Percentiles rank a stretch among this genome's conserved stretches.
Evolutionary conservation across 176 grass and related monocot species (phyloP).

Genomic region (Avena sativa): DNA sequence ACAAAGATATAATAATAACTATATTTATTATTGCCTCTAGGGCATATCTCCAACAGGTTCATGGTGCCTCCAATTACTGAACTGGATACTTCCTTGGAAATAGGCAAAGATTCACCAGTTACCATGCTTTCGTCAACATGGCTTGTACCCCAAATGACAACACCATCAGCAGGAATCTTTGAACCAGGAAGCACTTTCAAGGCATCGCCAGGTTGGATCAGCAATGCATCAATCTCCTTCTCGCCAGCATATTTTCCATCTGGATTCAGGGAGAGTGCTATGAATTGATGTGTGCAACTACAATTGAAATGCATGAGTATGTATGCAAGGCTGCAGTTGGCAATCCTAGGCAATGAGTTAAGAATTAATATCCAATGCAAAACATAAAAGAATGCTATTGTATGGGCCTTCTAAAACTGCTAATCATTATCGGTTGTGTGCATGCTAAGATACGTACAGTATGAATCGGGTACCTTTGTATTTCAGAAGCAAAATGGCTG

Average conservation of each 20-base stretch:
- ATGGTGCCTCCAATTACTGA: slow-evolving; percentile 84
- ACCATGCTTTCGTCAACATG: slow-evolving; percentile 91
- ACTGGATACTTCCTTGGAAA: slow-evolving; percentile 68
- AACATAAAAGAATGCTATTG: neutral
- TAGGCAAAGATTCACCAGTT: slow-evolving; percentile 80
- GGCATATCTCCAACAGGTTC: too few species aligned
- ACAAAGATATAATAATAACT: too few species aligned
- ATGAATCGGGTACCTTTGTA: slow-evolving; percentile 55
- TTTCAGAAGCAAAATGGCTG: slow-evolving; percentile 71
- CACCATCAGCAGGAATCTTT: slow-evolving; percentile 80
- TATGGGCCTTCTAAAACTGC: slow-evolving; percentile 29
- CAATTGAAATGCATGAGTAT: slow-evolving; percentile 24
- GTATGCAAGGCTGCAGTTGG: slow-evolving; percentile 13
- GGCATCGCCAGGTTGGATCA: slow-evolving; percentile 75
- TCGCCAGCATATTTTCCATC: slow-evolving; percentile 60
- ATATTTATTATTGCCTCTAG: too few species aligned
- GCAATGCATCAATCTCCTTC: slow-evolving; percentile 69
- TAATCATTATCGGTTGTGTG: neutral
- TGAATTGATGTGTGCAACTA: slow-evolving; percentile 21
- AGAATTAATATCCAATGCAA: slow-evolving; percentile 17
- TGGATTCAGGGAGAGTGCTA: slow-evolving; percentile 39
- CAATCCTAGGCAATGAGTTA: slow-evolving; percentile 23
- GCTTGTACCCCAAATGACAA: slow-evolving; percentile 72
- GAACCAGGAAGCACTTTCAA: slow-evolving; percentile 86
- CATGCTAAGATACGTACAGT: slow-evolving; percentile 31